A percentile compares a stretch with the other conserved stretches of the same genome.
phyloP scores from a whole-genome alignment of 2,329 filamentous ascomycete genomes.

The Aspergillus sp. region DNA sequence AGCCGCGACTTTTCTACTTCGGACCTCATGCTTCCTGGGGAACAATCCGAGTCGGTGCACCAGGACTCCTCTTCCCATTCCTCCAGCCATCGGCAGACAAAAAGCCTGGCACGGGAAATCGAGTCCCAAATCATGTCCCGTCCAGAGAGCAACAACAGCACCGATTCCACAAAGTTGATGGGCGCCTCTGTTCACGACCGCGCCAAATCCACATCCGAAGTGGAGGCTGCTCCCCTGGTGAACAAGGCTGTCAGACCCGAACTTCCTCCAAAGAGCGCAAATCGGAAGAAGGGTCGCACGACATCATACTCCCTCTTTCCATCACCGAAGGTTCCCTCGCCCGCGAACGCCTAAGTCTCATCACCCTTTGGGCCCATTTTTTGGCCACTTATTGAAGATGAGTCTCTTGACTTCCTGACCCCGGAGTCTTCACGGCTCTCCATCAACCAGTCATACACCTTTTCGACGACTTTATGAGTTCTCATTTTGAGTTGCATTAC shows the following conservation, averaged over 20 bases:
- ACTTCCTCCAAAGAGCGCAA: slow-evolving; percentile 27
- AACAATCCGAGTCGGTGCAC: slow-evolving; percentile 17
- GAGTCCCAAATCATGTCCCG: slow-evolving; percentile 31
- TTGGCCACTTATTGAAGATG: background rate
- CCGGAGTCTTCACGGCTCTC: slow-evolving; percentile 4
- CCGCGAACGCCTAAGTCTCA: background rate
- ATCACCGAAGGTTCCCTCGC: slow-evolving; percentile 3
- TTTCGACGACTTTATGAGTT: slow-evolving; percentile 30
- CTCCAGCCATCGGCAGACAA: slow-evolving; percentile 35
- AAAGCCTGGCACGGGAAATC: slow-evolving; percentile 36
- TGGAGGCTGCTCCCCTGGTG: slow-evolving; percentile 24
- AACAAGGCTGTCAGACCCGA: slow-evolving; percentile 20
- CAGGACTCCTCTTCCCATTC: slow-evolving; percentile 22
- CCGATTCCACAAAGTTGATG: slow-evolving; percentile 27
- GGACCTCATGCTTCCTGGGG: slow-evolving; percentile 23
- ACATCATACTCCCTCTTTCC: slow-evolving; percentile 44
- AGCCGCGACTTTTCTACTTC: slow-evolving; percentile 39
- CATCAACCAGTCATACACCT: slow-evolving; percentile 16
- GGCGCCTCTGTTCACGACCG: slow-evolving; percentile 33
- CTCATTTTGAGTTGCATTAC: slow-evolving; percentile 10
- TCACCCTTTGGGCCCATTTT: background rate
- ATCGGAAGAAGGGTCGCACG: slow-evolving; percentile 35
- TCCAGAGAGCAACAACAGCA: slow-evolving; percentile 26
- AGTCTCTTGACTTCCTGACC: slow-evolving; percentile 2
- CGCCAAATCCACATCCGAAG: slow-evolving; percentile 37